phyloP scores from a whole-genome alignment of 345 rosid genomes.

The Euphorbia tirucalli region DNA sequence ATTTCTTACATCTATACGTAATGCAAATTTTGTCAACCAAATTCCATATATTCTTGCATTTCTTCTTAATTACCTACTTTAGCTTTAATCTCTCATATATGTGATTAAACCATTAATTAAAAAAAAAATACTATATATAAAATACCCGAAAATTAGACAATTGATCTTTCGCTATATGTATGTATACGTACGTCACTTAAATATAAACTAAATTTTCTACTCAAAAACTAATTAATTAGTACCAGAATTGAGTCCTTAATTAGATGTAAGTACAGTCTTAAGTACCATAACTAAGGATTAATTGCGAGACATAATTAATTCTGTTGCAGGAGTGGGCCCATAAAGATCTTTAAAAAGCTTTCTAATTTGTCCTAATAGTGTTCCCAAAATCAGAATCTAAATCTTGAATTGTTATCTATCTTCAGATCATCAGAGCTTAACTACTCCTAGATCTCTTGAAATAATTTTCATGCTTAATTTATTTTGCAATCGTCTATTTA shows the following conservation, averaged over 20 bases:
- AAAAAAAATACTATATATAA: too few relatives aligned
- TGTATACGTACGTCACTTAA: too few relatives aligned
- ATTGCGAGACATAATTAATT: slow-evolving; percentile 13
- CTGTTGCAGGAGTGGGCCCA: slow-evolving; percentile 32
- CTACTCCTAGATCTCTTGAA: slow-evolving; percentile 47
- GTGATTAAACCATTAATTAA: not conserved
- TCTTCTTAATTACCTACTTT: not conserved
- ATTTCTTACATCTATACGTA: slow-evolving; percentile 15
- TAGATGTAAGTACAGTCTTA: not conserved
- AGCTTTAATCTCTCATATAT: not conserved
- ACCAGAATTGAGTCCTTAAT: not conserved
- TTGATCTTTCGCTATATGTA: too few relatives aligned
- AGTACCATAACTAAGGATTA: slow-evolving; percentile 1
- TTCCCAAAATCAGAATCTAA: slow-evolving; percentile 53
- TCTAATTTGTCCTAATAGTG: slow-evolving; percentile 38
- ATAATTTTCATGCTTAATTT: slow-evolving; percentile 16
- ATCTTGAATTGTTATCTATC: slow-evolving; percentile 52
- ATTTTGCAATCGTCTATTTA: too few relatives aligned
- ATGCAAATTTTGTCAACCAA: not conserved
- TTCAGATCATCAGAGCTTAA: slow-evolving; percentile 46
- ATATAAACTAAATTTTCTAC: too few relatives aligned
- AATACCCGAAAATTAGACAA: too few relatives aligned
- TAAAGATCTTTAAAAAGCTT: slow-evolving; percentile 32
- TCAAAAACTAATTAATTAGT: not conserved
- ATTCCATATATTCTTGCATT: not conserved